Percentiles rank a stretch among this genome's conserved stretches.
Evolutionary conservation across 257 asterid species (phyloP).

Genomic region (Catharanthus roseus): DNA sequence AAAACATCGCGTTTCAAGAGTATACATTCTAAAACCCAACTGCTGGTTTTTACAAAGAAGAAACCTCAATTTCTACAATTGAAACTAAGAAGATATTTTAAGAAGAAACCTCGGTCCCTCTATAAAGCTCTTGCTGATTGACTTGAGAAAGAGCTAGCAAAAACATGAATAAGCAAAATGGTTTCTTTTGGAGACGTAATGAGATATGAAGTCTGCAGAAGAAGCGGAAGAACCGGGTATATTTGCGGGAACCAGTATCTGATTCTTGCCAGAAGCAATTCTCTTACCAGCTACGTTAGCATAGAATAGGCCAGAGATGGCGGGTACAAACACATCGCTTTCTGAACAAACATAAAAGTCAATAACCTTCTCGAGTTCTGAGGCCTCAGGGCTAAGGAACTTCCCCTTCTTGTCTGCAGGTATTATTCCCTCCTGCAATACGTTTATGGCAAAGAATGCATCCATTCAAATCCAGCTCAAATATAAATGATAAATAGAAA

Average conservation of each 20-base stretch:
- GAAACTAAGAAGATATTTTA: not conserved
- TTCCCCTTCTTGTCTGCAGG: slow-evolving; percentile 39
- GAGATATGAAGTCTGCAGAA: slow-evolving; percentile 51
- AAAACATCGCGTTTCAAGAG: slow-evolving; percentile 17
- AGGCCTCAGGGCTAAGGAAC: slow-evolving; percentile 30
- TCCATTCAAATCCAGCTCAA: not conserved
- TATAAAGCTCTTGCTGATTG: not conserved
- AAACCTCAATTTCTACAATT: slow-evolving; percentile 7
- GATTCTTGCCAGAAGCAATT: slow-evolving; percentile 62
- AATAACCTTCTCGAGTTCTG: slow-evolving; percentile 39
- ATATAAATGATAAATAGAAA: not conserved
- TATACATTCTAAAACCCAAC: slow-evolving; percentile 16
- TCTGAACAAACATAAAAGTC: slow-evolving; percentile 32
- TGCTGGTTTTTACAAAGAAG: slow-evolving; percentile 9
- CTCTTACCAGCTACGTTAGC: slow-evolving; percentile 82
- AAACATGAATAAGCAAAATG: slow-evolving; percentile 80
- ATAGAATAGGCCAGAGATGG: slow-evolving; percentile 73
- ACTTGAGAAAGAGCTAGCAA: slow-evolving; percentile 36
- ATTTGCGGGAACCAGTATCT: slow-evolving; percentile 65
- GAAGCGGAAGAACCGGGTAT: slow-evolving; percentile 54
- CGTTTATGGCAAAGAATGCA: slow-evolving; percentile 6
- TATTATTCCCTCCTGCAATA: slow-evolving; percentile 67
- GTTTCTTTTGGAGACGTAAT: slow-evolving; percentile 61
- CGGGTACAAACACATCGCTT: slow-evolving; percentile 49
- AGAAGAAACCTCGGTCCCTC: slow-evolving; percentile 4